Percentiles rank a stretch among this genome's conserved stretches.
These are phyloP conservation scores for Solanum pimpinellifolium DNA, from an alignment of 257 asterid species.

Conservation along the genomic window DNA sequence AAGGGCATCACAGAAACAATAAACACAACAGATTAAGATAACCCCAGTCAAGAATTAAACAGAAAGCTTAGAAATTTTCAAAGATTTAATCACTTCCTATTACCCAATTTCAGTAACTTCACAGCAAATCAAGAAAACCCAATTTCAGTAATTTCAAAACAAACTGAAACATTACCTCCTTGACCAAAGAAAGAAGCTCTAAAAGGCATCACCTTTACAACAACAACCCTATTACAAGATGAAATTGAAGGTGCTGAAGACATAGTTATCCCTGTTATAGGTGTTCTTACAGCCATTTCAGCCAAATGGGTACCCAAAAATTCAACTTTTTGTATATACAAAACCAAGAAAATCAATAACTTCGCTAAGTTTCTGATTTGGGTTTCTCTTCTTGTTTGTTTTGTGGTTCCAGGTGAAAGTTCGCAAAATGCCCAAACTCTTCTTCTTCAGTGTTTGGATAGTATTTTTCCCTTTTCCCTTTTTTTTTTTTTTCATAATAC, in stretches of 20 bases:
- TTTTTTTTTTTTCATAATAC: neutral
- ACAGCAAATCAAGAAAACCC: neutral
- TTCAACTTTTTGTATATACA: neutral
- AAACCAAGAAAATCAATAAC: neutral
- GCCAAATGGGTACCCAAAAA: neutral
- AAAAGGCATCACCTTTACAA: conserved; percentile 22
- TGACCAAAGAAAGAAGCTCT: conserved; percentile 52
- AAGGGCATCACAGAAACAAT: neutral
- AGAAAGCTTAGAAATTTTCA: neutral
- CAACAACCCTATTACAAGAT: conserved; percentile 26
- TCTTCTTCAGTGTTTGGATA: neutral
- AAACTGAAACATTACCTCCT: conserved; percentile 42
- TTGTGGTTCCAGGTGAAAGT: neutral
- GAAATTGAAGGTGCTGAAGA: conserved; percentile 40
- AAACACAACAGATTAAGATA: neutral
- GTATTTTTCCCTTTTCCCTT: neutral
- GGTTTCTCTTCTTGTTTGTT: neutral
- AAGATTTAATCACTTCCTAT: neutral
- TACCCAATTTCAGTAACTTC: neutral
- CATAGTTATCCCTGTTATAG: conserved; percentile 40
- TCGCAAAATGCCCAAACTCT: neutral
- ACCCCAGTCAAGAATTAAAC: neutral
- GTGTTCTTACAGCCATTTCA: conserved; percentile 50
- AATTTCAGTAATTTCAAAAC: neutral
- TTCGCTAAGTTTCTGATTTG: neutral